Evolutionary conservation across 495 filamentous ascomycete genomes (phyloP).

Genomic region (Penicillium alfredii): DNA sequence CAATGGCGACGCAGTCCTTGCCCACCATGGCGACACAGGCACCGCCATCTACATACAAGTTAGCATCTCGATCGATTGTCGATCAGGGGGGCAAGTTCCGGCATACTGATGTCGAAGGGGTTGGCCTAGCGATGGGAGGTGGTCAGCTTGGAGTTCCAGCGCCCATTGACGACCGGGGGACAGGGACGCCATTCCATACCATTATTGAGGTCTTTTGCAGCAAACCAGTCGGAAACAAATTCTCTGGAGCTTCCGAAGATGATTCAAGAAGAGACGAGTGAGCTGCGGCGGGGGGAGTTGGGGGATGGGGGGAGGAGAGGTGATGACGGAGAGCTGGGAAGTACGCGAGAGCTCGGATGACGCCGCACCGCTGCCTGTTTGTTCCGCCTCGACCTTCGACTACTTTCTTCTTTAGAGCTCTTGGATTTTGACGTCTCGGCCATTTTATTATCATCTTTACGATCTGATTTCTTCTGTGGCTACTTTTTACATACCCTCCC

Average conservation of each 20-base stretch:
- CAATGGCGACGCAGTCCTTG: conserved; percentile 98
- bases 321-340: conserved; percentile 29
- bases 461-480: background rate
- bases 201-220: conserved; percentile 22
- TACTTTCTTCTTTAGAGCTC: conserved; percentile 23
- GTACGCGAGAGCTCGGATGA: conserved; percentile 40
- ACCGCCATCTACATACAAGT: conserved; percentile 67
- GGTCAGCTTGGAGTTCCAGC: conserved; percentile 29
- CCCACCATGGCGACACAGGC: conserved; percentile 97
- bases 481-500: background rate
- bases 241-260: conserved; percentile 12
- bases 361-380: conserved; percentile 42
- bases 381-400: conserved; percentile 22
- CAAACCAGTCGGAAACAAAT: conserved; percentile 8
- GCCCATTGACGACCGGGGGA: conserved; percentile 5
- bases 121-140: conserved; percentile 50
- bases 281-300: conserved; percentile 13
- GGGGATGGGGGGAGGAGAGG: conserved; percentile 25
- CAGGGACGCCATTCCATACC: conserved; percentile 21
- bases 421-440: background rate
- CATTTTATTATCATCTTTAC: background rate
- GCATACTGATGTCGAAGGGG: conserved; percentile 85
- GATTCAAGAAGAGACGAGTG: conserved; percentile 3
- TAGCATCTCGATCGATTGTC: conserved; percentile 18
- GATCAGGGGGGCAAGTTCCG: conserved; percentile 5